Evolutionary conservation across 192 early-diverging fungal genomes (phyloP), one percentile per base, ranked within the genome.

Genomic region (Coemansia sp.): DNA sequence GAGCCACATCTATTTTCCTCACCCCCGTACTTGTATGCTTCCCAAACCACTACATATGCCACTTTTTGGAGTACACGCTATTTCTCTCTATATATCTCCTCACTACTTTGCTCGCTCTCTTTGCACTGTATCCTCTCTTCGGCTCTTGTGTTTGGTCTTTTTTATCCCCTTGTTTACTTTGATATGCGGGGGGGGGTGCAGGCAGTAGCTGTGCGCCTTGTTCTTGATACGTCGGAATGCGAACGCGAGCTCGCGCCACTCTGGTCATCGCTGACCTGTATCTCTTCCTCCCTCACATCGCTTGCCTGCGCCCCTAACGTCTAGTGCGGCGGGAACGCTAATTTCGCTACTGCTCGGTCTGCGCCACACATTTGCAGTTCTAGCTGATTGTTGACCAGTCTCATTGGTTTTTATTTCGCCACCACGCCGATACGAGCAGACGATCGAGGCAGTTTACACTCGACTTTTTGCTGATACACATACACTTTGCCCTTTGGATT

Each of bases 381-480:
- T 26, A 24, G 14, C 24, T 11, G 46, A 14, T 4, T 41, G 39
- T n/a, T 41, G 11, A 41, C 39, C 17, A n/a, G 39, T 18, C 14
- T 11, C 11, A 44, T 44, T 44, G 11, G 15, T 29, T 27, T n/a
- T n/a, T n/a, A n/a, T n/a, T n/a, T n/a, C n/a, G n/a, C n/a, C n/a
- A n/a, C n/a, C n/a, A n/a, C n/a, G n/a, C n/a, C n/a, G n/a, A n/a
- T n/a, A n/a, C n/a, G n/a, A n/a, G n/a, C n/a, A n/a, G n/a, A n/a
- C n/a, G n/a, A n/a, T n/a, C n/a, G n/a, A n/a, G n/a, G n/a, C n/a
- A n/a, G n/a, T n/a, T n/a, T n/a, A n/a, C n/a, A n/a, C n/a, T n/a
- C n/a, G n/a, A n/a, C n/a, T n/a, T 48, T 48, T 48, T 48, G 46
- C 46, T 48, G 46, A 48, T 29, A 26, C 46, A 48, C 46, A 48